phyloP scores from a whole-genome alignment of 2,329 filamentous ascomycete genomes.

The Mariannaea elegans region DNA sequence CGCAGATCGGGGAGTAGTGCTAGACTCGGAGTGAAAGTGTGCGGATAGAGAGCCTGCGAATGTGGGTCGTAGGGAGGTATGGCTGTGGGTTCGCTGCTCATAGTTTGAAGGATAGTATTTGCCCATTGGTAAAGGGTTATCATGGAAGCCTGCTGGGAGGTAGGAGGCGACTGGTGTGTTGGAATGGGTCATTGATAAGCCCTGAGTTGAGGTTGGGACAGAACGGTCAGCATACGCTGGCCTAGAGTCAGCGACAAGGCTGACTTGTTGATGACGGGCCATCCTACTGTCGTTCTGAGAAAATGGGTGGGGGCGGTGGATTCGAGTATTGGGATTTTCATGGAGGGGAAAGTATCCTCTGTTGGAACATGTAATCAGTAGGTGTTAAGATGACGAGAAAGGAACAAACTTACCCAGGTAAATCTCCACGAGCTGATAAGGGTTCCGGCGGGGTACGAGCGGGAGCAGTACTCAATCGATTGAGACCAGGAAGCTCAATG shows the following conservation, averaged over 20 bases:
- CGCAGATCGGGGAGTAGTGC: slow-evolving; percentile 38
- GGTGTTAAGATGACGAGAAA: background rate
- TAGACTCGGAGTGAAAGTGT: slow-evolving; percentile 48
- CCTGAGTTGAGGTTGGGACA: slow-evolving; percentile 39
- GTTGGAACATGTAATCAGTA: slow-evolving; percentile 4
- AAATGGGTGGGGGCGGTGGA: slow-evolving; percentile 63
- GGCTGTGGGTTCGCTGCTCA: slow-evolving; percentile 50
- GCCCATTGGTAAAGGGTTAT: slow-evolving; percentile 61
- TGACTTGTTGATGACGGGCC: slow-evolving; percentile 48
- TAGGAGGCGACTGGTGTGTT: slow-evolving; percentile 61
- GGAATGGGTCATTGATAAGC: slow-evolving; percentile 32
- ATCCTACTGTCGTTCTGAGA: slow-evolving; percentile 50
- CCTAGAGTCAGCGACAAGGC: slow-evolving; percentile 44
- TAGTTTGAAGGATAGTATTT: slow-evolving; percentile 73
- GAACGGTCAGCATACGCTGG: slow-evolving; percentile 40
- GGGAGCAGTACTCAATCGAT: slow-evolving; percentile 51
- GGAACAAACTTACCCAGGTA: slow-evolving; percentile 59
- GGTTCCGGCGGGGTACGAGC: slow-evolving; percentile 57
- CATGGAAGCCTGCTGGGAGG: slow-evolving; percentile 58
- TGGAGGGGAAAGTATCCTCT: slow-evolving; percentile 70
- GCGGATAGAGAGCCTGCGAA: slow-evolving; percentile 42
- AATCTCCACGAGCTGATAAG: slow-evolving; percentile 66
- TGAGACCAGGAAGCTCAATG: slow-evolving; percentile 58
- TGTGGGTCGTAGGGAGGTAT: slow-evolving; percentile 33
- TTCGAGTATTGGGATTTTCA: slow-evolving; percentile 59